Evolutionary conservation across 306 rosid species (phyloP).

Genomic region (Hylodesmum podocarpum): DNA sequence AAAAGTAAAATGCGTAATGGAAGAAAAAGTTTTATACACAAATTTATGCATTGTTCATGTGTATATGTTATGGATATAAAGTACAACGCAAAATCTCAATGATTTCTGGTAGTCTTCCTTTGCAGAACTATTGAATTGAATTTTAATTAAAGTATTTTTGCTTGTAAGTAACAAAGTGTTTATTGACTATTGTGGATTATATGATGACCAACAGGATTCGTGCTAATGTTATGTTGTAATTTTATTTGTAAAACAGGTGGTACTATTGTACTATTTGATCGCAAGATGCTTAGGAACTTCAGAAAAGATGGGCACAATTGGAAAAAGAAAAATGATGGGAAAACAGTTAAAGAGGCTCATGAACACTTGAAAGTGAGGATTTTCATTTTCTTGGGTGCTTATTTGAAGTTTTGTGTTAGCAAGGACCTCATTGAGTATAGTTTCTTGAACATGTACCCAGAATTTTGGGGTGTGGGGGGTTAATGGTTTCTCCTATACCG

Average conservation of each 20-base stretch:
- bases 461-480: too few relatives aligned
- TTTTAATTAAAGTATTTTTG: conserved; percentile 6
- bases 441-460: neutral
- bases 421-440: conserved; percentile 1
- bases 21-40: neutral
- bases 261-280: conserved; percentile 73
- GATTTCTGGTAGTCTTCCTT: conserved; percentile 18
- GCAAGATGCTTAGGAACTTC: conserved; percentile 92
- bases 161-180: conserved; percentile 1
- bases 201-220: conserved; percentile 12
- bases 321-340: conserved; percentile 97
- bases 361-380: conserved; percentile 95
- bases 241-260: conserved; percentile 69
- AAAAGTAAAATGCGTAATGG: neutral
- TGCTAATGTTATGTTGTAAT: conserved; percentile 10
- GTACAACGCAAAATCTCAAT: conserved; percentile 9
- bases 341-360: conserved; percentile 97
- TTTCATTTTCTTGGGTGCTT: conserved; percentile 10
- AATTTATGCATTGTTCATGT: conserved; percentile 22
- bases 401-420: conserved; percentile 19
- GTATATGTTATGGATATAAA: conserved; percentile 12
- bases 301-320: conserved; percentile 96
- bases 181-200: neutral
- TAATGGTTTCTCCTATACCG: neutral
- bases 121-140: neutral